A percentile compares a stretch with the other conserved stretches of the same genome.
phyloP scores from a whole-genome alignment of 768 basidiomycete genomes.

The Tricholoma furcatifolium region DNA sequence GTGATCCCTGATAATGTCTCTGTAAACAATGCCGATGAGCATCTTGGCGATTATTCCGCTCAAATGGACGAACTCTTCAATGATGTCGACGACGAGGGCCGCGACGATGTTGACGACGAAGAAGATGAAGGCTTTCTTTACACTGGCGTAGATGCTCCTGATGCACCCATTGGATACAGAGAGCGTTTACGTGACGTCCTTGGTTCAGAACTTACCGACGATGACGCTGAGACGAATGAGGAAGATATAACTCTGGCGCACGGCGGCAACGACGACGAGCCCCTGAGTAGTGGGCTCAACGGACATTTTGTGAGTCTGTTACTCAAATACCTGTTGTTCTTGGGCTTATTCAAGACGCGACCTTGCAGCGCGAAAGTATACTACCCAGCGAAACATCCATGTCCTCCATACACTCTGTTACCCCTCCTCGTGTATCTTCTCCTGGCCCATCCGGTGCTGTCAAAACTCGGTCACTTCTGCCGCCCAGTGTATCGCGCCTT shows the following conservation, averaged over 20 bases:
- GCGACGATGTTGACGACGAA: slow-evolving; percentile 40
- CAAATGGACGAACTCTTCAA: slow-evolving; percentile 69
- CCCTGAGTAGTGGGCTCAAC: slow-evolving; percentile 18
- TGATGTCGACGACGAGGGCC: slow-evolving; percentile 34
- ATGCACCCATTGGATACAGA: slow-evolving; percentile 51
- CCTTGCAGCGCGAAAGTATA: slow-evolving; percentile 32
- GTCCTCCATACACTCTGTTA: slow-evolving; percentile 33
- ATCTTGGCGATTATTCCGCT: slow-evolving; percentile 59
- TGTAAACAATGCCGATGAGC: slow-evolving; percentile 34
- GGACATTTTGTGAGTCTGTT: slow-evolving; percentile 27
- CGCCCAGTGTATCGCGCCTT: slow-evolving; percentile 77
- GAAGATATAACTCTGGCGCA: slow-evolving; percentile 45
- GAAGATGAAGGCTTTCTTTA: slow-evolving; percentile 72
- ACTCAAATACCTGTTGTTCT: background rate
- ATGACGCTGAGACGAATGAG: slow-evolving; percentile 39
- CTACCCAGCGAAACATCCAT: slow-evolving; percentile 35
- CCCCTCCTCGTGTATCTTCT: slow-evolving; percentile 39
- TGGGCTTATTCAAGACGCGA: slow-evolving; percentile 5
- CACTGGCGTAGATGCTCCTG: slow-evolving; percentile 61
- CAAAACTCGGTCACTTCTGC: slow-evolving; percentile 57
- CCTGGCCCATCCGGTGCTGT: slow-evolving; percentile 32
- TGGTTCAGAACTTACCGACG: slow-evolving; percentile 58
- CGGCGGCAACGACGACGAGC: slow-evolving; percentile 30
- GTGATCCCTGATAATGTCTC: slow-evolving; percentile 43
- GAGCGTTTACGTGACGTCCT: slow-evolving; percentile 73